phyloP scores from a whole-genome alignment of 805 yeast species.

The Brettanomyces nanus region DNA sequence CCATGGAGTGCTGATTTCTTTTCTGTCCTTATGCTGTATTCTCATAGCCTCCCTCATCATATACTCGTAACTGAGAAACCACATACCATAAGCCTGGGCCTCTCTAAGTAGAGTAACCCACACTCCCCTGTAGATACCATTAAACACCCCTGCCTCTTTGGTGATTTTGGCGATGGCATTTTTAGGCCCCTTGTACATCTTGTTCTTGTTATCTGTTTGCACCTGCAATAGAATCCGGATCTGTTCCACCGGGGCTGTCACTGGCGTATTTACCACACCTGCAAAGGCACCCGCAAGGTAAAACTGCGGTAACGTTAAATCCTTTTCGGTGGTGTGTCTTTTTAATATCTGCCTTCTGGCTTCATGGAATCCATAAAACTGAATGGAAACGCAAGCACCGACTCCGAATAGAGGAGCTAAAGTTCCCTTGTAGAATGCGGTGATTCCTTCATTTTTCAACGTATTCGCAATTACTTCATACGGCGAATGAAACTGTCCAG shows the following conservation, averaged over 20 bases:
- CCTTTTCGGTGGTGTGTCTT: constrained; percentile 17
- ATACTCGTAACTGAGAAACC: constrained; percentile 61
- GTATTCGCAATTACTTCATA: constrained; percentile 44
- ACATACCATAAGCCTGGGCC: constrained; percentile 66
- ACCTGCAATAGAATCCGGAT: constrained; percentile 54
- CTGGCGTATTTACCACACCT: constrained; percentile 56
- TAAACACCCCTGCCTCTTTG: constrained; percentile 29
- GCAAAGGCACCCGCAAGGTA: constrained; percentile 59
- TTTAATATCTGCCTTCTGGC: constrained; percentile 48
- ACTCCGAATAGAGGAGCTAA: constrained; percentile 65
- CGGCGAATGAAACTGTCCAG: constrained; percentile 54
- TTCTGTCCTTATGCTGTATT: constrained; percentile 30
- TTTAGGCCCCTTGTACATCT: constrained; percentile 32
- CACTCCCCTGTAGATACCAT: constrained; percentile 49
- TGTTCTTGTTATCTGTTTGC: constrained; percentile 28
- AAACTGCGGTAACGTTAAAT: constrained; percentile 44
- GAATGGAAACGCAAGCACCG: constrained; percentile 61
- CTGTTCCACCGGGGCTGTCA: constrained; percentile 61
- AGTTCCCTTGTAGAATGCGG: constrained; percentile 60
- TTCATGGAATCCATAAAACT: constrained; percentile 66
- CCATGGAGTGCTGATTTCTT: constrained; percentile 46
- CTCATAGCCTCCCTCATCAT: constrained; percentile 35
- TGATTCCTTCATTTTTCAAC: constrained; percentile 49
- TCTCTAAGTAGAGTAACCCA: constrained; percentile 49
- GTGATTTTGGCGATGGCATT: constrained; percentile 38